Evolutionary conservation across 2,329 filamentous ascomycete genomes (phyloP).

Genomic region (Paraphaeosphaeria sporulosa): DNA sequence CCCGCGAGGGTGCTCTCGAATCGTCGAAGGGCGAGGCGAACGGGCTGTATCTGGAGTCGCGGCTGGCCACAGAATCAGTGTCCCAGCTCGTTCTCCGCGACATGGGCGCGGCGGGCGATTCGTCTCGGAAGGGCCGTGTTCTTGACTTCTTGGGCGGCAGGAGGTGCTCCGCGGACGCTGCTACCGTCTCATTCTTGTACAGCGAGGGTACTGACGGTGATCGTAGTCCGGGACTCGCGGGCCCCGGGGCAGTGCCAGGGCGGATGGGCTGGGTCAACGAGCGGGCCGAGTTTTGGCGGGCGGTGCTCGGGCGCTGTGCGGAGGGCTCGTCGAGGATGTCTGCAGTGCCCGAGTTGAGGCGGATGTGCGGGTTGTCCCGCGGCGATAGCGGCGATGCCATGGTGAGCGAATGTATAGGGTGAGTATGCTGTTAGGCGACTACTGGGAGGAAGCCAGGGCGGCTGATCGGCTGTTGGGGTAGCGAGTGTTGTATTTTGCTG

Average conservation of each 20-base stretch:
- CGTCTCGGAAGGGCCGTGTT: slow-evolving; percentile 60
- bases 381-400: slow-evolving; percentile 41
- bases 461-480: slow-evolving; percentile 21
- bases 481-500: slow-evolving; percentile 38
- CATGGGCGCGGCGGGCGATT: slow-evolving; percentile 61
- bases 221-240: slow-evolving; percentile 29
- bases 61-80: slow-evolving; percentile 62
- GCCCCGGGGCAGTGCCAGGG: slow-evolving; percentile 44
- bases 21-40: slow-evolving; percentile 67
- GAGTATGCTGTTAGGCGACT: slow-evolving; percentile 28
- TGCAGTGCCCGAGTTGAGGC: slow-evolving; percentile 67
- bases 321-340: slow-evolving; percentile 54
- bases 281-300: slow-evolving; percentile 53
- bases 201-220: slow-evolving; percentile 37
- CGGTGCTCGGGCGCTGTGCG: slow-evolving; percentile 44
- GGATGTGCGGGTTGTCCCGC: slow-evolving; percentile 63
- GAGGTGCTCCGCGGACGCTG: slow-evolving; percentile 59
- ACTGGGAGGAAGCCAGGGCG: slow-evolving; percentile 34
- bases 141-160: slow-evolving; percentile 59
- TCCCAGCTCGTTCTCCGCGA: slow-evolving; percentile 72
- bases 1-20: slow-evolving; percentile 64
- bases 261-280: slow-evolving; percentile 53
- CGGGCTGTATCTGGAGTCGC: slow-evolving; percentile 59
- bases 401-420: slow-evolving; percentile 40
- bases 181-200: slow-evolving; percentile 44